phyloP scores from a whole-genome alignment of 2,329 filamentous ascomycete species.

The Hysterium pulicare region DNA sequence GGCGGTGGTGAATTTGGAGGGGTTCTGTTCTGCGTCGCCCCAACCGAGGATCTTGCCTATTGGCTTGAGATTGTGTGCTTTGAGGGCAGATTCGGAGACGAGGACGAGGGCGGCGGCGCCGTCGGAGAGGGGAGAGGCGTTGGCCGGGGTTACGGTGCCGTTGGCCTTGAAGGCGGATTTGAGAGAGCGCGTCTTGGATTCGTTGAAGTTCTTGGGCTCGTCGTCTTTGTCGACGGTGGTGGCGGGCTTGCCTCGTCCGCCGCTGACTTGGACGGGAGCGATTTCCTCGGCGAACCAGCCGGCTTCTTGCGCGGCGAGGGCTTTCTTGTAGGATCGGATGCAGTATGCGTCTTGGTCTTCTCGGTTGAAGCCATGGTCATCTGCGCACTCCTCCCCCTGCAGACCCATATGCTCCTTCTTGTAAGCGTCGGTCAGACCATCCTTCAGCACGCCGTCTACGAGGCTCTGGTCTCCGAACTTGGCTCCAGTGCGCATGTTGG shows the following conservation, averaged over 20 bases:
- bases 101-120: constrained; percentile 90
- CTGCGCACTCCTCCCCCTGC: constrained; percentile 84
- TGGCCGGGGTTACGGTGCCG: constrained; percentile 87
- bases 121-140: constrained; percentile 94
- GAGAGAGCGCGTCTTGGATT: constrained; percentile 48
- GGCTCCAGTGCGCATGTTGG: constrained; percentile 76
- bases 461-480: constrained; percentile 92
- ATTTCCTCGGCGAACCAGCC: constrained; percentile 86
- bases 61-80: constrained; percentile 86
- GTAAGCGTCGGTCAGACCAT: constrained; percentile 91
- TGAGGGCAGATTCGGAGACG: constrained; percentile 89
- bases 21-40: constrained; percentile 89
- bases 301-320: constrained; percentile 76
- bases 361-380: constrained; percentile 75
- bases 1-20: constrained; percentile 92
- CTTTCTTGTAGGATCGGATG: constrained; percentile 91
- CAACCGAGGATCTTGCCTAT: constrained; percentile 96
- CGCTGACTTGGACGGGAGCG: constrained; percentile 80
- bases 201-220: constrained; percentile 82
- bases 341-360: constrained; percentile 94
- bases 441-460: constrained; percentile 88
- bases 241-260: constrained; percentile 84
- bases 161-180: constrained; percentile 80
- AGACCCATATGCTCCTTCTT: constrained; percentile 97
- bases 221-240: constrained; percentile 81